Evolutionary conservation across 2,329 filamentous ascomycete species (phyloP).

Genomic region (Domatiomyces globalis): DNA sequence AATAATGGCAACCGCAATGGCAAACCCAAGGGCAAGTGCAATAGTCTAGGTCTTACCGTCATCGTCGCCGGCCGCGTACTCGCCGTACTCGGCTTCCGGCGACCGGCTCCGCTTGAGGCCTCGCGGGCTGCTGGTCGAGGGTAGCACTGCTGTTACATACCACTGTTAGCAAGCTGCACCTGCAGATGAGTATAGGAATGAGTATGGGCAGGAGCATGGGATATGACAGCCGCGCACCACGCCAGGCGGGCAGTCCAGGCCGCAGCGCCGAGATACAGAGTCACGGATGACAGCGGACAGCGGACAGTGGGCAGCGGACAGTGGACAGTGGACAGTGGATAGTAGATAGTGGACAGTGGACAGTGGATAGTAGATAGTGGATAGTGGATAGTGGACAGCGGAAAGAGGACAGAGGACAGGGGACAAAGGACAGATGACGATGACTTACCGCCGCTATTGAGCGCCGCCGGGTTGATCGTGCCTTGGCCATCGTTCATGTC

Average conservation of each 20-base stretch:
- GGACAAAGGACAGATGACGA: slow-evolving; percentile 16
- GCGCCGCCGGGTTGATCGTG: slow-evolving; percentile 79
- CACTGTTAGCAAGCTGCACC: slow-evolving; percentile 24
- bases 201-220: neutral
- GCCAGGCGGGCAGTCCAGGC: neutral
- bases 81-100: slow-evolving; percentile 47
- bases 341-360: too few species aligned
- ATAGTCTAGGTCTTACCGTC: slow-evolving; percentile 47
- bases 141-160: slow-evolving; percentile 25
- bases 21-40: slow-evolving; percentile 3
- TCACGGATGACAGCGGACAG: neutral
- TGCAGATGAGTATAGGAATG: slow-evolving; percentile 2
- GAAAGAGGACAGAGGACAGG: neutral
- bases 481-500: slow-evolving; percentile 55
- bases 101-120: slow-evolving; percentile 70
- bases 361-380: too few species aligned
- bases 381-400: too few species aligned
- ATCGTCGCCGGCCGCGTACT: slow-evolving; percentile 38
- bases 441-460: slow-evolving; percentile 59
- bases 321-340: too few species aligned
- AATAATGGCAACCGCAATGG: neutral
- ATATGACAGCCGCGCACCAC: slow-evolving; percentile 13
- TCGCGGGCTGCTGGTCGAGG: slow-evolving; percentile 38
- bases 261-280: neutral
- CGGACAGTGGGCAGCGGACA: neutral